Evolutionary conservation across 2,329 filamentous ascomycete genomes (phyloP), one percentile per base, ranked within the genome.

Genomic region (Penicillium sp.): DNA sequence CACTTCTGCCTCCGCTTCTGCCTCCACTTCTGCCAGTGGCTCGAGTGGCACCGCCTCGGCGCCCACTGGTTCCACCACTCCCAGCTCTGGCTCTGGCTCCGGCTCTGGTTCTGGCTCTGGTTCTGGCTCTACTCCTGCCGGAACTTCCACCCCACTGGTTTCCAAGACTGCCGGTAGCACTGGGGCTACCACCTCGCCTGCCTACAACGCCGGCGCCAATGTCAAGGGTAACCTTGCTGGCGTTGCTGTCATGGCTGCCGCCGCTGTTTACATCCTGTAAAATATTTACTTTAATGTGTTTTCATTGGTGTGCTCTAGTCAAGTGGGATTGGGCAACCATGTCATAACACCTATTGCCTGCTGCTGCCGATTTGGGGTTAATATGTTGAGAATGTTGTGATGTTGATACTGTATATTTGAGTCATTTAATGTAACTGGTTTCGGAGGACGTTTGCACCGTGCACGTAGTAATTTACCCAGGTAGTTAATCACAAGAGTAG

Each of bases 211-310:
- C 60, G 68, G 64, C 41, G 57, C 49, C 31, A 61, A 55, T 47
- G 49, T 65, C 44, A 64, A 67, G 64, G 64, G 60, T 20, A 65
- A 66, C 58, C 33, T 70, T 54, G 60, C 60, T 42, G 64, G 67
- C 53, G 60, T 65, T 51, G 66, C 60, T 51, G 65, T 56, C 12
- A 14, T 65, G 26, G 65, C 61, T 26, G 67, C 62, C n/a, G 65
- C 59, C 25, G 66, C 61, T 53, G 63, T 59, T 48, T 67, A 63
- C 55, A 46, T 67, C 37, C 59, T 68, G 60, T 68, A 62, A 65
- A 61, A 5, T 43, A 50, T 49, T 49, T 40, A 33, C 2, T 20
- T 35, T 25, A 25, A 35, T 47, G 27, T 31, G 44, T 40, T 22
- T 2, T 22, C 37, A 40, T 40, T 22, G 37, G 9, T 40, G 6